Evolutionary conservation across 441 rosid genomes (phyloP).

Genomic region (Adansonia rubrostipa): DNA sequence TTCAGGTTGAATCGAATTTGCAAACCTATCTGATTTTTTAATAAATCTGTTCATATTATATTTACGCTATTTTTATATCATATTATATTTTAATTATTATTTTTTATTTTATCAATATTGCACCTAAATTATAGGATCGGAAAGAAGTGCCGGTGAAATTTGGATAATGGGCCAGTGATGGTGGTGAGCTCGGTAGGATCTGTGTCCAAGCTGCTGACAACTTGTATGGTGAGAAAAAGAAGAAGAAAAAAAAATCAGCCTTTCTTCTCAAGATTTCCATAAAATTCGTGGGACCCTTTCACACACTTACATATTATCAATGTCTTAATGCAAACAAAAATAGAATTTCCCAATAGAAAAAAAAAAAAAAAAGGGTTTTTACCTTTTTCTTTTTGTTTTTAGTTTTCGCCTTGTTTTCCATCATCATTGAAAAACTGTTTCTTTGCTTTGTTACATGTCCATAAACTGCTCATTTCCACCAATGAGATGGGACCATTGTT

Average conservation of each 20-base stretch:
- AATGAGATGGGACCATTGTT: constrained; percentile 36
- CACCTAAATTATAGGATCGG: constrained; percentile 40
- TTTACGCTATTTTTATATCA: too few relatives aligned
- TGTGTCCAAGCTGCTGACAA: constrained; percentile 57
- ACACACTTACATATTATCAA: not conserved
- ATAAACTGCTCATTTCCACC: constrained; percentile 33
- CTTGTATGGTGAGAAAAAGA: constrained; percentile 32
- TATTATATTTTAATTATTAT: too few relatives aligned
- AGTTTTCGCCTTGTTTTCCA: too few relatives aligned
- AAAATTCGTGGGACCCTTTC: constrained; percentile 26
- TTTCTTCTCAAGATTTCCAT: constrained; percentile 46
- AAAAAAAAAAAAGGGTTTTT: too few relatives aligned
- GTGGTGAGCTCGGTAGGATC: constrained; percentile 54
- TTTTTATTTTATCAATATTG: too few relatives aligned
- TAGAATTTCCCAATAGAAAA: constrained; percentile 9
- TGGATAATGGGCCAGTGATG: constrained; percentile 14
- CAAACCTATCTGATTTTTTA: not conserved
- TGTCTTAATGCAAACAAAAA: constrained; percentile 33
- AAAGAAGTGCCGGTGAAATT: constrained; percentile 38
- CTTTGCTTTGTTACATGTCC: constrained; percentile 28
- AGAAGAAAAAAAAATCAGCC: constrained; percentile 17
- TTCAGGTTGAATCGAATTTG: too few relatives aligned
- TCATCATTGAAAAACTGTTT: constrained; percentile 10
- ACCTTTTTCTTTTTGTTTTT: too few relatives aligned
- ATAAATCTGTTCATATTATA: too few relatives aligned